Conservation (phyloP, 2,329 filamentous ascomycete species). For the Juglanconis oblonga region DNA sequence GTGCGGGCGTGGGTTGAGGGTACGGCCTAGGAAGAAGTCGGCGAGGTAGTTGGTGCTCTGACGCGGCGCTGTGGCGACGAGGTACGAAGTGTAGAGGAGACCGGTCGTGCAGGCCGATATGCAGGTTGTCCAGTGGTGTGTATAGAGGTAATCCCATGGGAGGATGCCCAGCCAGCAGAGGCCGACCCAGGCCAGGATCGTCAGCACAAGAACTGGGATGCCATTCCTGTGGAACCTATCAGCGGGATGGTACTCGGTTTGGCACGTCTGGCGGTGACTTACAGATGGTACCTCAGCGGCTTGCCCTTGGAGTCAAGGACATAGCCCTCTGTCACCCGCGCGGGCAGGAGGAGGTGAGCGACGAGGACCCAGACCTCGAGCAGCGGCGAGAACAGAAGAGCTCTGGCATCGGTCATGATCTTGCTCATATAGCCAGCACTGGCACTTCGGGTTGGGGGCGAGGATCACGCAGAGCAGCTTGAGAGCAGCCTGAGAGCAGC, state of each 20-base stretch:
- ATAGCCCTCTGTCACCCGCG: slow-evolving; percentile 7
- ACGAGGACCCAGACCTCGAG: slow-evolving; percentile 11
- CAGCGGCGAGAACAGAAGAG: slow-evolving; percentile 10
- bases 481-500: too few relatives aligned
- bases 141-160: slow-evolving; percentile 7
- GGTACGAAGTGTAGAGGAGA: slow-evolving; percentile 1
- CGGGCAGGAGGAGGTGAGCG: slow-evolving; percentile 10
- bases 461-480: too few relatives aligned
- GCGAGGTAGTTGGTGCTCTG: background rate
- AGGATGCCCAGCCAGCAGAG: slow-evolving; percentile 6
- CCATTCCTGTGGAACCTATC: slow-evolving; percentile 1
- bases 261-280: background rate
- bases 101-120: background rate
- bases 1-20: slow-evolving; percentile 7
- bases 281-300: slow-evolving; percentile 12
- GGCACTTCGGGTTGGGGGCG: too few relatives aligned
- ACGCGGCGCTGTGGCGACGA: background rate
- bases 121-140: background rate
- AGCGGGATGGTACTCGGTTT: background rate
- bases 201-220: background rate
- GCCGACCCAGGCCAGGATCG: slow-evolving; percentile 3
- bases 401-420: background rate
- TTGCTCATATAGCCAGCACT: too few relatives aligned
- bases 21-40: slow-evolving; percentile 8
- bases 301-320: slow-evolving; percentile 13